Percentiles rank a stretch among this genome's conserved stretches.
Evolutionary conservation across 108 stramenopile genomes (phyloP).

Genomic region (Phaeodactylum tricornutum): DNA sequence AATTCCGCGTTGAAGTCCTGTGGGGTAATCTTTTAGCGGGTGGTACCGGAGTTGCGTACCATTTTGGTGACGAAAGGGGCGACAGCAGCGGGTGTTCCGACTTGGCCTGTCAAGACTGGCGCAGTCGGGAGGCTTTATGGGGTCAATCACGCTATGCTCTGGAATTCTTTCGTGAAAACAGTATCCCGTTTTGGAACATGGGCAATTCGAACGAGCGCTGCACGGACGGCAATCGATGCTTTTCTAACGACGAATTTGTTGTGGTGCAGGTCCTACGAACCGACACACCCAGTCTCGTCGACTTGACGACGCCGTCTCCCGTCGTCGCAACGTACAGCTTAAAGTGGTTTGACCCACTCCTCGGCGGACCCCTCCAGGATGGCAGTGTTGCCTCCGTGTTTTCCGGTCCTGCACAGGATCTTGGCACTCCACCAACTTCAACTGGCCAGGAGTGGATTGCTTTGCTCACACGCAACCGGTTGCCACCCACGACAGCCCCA

Average conservation of each 20-base stretch:
- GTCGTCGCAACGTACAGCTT: no score
- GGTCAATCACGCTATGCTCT: not conserved
- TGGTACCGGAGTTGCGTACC: not conserved
- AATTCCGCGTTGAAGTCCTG: not conserved
- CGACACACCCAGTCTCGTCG: no score
- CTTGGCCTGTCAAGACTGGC: not conserved
- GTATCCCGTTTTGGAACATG: conserved; percentile 1
- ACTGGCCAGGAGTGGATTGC: no score
- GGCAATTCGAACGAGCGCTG: no score
- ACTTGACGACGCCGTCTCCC: no score
- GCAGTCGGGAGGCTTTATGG: not conserved
- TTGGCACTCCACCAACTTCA: not conserved
- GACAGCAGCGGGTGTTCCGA: not conserved
- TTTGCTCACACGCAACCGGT: no score
- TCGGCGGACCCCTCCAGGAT: not conserved
- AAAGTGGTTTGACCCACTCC: not conserved
- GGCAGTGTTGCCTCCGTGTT: not conserved
- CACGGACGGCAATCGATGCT: no score
- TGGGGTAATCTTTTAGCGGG: not conserved
- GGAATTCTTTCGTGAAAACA: not conserved
- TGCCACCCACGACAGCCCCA: no score
- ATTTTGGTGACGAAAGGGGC: conserved; percentile 1
- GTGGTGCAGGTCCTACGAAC: no score
- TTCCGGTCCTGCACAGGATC: not conserved
- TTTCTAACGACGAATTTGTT: no score